phyloP scores from a whole-genome alignment of 768 basidiomycete species.

The Phaeolepiota aurea region DNA sequence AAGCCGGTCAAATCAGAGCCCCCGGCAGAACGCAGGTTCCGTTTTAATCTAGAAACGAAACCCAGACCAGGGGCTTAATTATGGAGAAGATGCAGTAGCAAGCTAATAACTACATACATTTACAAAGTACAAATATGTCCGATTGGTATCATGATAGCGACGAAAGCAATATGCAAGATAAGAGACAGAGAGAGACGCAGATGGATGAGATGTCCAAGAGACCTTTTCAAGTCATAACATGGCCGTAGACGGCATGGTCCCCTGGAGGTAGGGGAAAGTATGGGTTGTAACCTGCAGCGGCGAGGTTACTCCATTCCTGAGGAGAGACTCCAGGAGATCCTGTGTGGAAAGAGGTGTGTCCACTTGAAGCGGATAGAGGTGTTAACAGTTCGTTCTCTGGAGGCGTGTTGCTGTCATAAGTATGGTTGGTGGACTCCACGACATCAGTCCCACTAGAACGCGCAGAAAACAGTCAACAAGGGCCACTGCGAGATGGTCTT shows the following conservation, averaged over 20 bases:
- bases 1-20: constrained; percentile 28
- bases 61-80: constrained; percentile 3
- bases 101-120: neutral
- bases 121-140: neutral
- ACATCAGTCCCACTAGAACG: constrained; percentile 39
- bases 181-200: constrained; percentile 6
- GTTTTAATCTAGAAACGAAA: constrained; percentile 30
- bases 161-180: constrained; percentile 7
- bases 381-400: constrained; percentile 58
- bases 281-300: constrained; percentile 50
- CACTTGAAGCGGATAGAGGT: constrained; percentile 41
- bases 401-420: constrained; percentile 52
- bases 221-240: constrained; percentile 41
- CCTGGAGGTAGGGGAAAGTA: constrained; percentile 53
- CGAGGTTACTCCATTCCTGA: constrained; percentile 55
- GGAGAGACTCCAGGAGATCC: constrained; percentile 43
- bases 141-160: constrained; percentile 12
- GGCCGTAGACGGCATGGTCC: constrained; percentile 47
- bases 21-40: constrained; percentile 40
- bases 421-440: constrained; percentile 34
- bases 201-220: too few species aligned
- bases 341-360: constrained; percentile 36
- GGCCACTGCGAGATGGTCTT: neutral
- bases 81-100: constrained; percentile 1
- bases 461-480: constrained; percentile 5